Conservation (phyloP, 1,284 basidiomycete species). For the Malassezia dermatis region DNA sequence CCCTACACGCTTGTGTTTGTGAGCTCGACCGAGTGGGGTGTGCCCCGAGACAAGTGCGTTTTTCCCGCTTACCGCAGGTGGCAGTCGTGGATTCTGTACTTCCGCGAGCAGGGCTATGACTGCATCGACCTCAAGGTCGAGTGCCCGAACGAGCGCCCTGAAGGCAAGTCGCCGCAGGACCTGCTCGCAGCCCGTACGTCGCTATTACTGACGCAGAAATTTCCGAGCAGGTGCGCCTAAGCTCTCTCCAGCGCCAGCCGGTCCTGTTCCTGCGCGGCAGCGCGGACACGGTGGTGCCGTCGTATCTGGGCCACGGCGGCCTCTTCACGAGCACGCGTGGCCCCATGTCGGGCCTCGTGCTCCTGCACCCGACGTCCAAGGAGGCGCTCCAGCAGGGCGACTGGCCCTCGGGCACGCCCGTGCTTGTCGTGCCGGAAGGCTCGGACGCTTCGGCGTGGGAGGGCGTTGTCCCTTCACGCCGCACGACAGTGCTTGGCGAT, state of each 20-base stretch:
- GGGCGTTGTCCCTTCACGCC: background rate
- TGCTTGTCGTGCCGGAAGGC: conserved; percentile 5
- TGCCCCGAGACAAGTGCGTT: conserved; percentile 1
- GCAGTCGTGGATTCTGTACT: conserved; percentile 20
- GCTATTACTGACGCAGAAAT: background rate
- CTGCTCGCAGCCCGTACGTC: conserved; percentile 6
- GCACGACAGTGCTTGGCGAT: conserved; percentile 5
- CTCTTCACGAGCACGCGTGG: conserved; percentile 8
- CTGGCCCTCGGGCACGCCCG: conserved; percentile 15
- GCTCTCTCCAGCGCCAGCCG: conserved; percentile 17
- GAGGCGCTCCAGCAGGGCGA: conserved; percentile 2
- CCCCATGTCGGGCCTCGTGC: conserved; percentile 13
- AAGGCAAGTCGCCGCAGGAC: conserved; percentile 3
- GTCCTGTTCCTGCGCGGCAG: conserved; percentile 12
- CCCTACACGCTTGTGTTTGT: conserved; percentile 19
- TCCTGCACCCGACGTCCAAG: conserved; percentile 6
- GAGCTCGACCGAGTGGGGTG: conserved; percentile 1
- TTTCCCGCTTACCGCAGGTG: background rate
- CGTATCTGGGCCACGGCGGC: conserved; percentile 15
- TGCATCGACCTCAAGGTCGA: conserved; percentile 16
- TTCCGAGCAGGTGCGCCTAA: conserved; percentile 13
- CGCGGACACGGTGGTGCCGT: background rate
- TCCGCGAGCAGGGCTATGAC: conserved; percentile 17
- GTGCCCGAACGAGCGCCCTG: conserved; percentile 1
- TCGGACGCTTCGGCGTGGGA: background rate